A percentile compares a stretch with the other conserved stretches of the same genome.
Evolutionary conservation across 2,329 filamentous ascomycete species (phyloP).

Genomic region (Sclerotinia sclerotiorum): DNA sequence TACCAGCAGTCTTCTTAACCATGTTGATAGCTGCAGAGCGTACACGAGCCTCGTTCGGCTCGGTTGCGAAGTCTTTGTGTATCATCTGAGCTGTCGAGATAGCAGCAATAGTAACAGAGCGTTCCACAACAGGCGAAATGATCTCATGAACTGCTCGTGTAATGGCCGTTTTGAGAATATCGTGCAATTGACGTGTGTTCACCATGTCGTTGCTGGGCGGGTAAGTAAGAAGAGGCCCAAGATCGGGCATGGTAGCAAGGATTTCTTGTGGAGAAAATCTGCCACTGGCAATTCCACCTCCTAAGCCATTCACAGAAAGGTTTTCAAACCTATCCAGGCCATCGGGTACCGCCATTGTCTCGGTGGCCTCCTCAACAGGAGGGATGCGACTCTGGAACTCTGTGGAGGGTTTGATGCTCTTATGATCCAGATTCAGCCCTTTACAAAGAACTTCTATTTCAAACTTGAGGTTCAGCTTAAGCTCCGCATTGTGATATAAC

Average conservation of each 20-base stretch:
- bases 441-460: slow-evolving; percentile 98
- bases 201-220: slow-evolving; percentile 80
- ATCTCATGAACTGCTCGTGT: slow-evolving; percentile 92
- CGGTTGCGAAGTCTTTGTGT: slow-evolving; percentile 92
- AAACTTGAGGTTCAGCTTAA: slow-evolving; percentile 97
- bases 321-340: slow-evolving; percentile 80
- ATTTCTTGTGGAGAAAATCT: slow-evolving; percentile 76
- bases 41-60: slow-evolving; percentile 83
- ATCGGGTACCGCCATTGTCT: slow-evolving; percentile 55
- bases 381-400: slow-evolving; percentile 76
- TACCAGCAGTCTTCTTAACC: slow-evolving; percentile 92
- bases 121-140: slow-evolving; percentile 94
- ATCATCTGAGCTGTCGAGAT: slow-evolving; percentile 96
- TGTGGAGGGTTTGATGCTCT: slow-evolving; percentile 81
- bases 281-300: slow-evolving; percentile 65
- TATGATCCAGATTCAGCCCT: slow-evolving; percentile 87
- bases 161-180: slow-evolving; percentile 82
- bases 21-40: slow-evolving; percentile 86
- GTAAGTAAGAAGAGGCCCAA: slow-evolving; percentile 75
- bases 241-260: slow-evolving; percentile 78
- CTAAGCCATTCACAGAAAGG: slow-evolving; percentile 73
- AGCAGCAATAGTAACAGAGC: slow-evolving; percentile 95
- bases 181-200: slow-evolving; percentile 63
- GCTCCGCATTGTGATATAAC: slow-evolving; percentile 85
- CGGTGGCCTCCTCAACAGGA: slow-evolving; percentile 59